Conservation (phyloP, 495 filamentous ascomycete species). For the Staphylotrichum tortipilum region DNA sequence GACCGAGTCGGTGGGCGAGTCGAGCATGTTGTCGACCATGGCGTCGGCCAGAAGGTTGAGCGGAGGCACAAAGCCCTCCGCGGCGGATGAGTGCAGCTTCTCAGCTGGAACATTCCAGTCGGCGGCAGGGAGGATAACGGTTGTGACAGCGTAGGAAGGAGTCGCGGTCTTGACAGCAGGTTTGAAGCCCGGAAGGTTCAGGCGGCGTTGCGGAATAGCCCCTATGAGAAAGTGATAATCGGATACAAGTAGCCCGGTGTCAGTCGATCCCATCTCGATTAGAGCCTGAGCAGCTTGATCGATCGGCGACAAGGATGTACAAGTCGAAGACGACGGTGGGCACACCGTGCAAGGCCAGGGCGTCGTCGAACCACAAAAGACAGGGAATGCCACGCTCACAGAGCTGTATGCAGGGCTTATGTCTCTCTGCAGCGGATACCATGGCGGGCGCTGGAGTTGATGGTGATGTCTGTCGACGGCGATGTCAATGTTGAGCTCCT, state of each 20-base stretch:
- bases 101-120: background rate
- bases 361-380: constrained; percentile 1
- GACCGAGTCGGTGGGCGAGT: background rate
- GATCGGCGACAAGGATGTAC: background rate
- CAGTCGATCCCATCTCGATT: background rate
- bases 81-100: background rate
- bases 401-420: background rate
- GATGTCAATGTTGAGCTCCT: too few species aligned
- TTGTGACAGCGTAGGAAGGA: background rate
- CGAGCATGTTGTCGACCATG: background rate
- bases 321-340: background rate
- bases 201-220: background rate
- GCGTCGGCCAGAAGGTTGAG: background rate
- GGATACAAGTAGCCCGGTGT: background rate
- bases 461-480: too few species aligned
- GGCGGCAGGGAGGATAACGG: background rate
- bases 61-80: background rate
- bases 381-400: background rate
- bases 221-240: background rate
- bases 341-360: background rate
- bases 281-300: background rate
- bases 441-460: too few species aligned
- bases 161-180: background rate
- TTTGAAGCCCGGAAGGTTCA: background rate
- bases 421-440: background rate